These are phyloP conservation scores for Takashimella tepidaria DNA, from an alignment of 1,284 basidiomycete genomes.

Conservation along the genomic window DNA sequence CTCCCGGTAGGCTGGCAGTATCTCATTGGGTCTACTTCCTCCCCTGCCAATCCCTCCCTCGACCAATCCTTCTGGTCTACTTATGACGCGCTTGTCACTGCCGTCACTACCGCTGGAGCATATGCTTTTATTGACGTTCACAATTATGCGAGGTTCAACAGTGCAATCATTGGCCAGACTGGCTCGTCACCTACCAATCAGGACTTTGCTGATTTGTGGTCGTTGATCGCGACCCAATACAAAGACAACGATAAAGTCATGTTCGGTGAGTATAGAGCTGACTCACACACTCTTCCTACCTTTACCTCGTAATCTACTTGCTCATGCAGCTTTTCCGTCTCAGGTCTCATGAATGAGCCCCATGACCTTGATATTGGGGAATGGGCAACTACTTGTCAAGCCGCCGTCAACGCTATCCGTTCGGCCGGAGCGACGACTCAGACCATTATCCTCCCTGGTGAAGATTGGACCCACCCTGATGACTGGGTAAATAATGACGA, in stretches of 20 bases:
- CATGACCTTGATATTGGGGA: constrained; percentile 37
- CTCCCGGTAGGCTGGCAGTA: constrained; percentile 57
- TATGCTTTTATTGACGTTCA: constrained; percentile 56
- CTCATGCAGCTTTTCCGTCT: background rate
- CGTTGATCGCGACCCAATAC: constrained; percentile 55
- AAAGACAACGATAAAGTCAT: constrained; percentile 53
- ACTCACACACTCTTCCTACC: background rate
- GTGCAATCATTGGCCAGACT: constrained; percentile 53
- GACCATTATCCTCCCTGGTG: constrained; percentile 40
- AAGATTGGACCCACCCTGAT: constrained; percentile 33
- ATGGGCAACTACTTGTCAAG: constrained; percentile 36
- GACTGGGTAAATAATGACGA: constrained; percentile 44
- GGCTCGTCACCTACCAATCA: constrained; percentile 58
- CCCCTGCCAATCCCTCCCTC: constrained; percentile 37
- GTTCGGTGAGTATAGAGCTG: constrained; percentile 38
- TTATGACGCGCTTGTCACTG: constrained; percentile 51
- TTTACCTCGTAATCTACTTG: too few relatives aligned
- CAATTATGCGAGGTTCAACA: constrained; percentile 45
- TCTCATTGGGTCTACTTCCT: constrained; percentile 51
- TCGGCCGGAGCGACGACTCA: constrained; percentile 41
- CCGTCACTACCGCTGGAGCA: constrained; percentile 51
- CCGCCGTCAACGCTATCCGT: constrained; percentile 44
- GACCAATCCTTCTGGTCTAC: constrained; percentile 50
- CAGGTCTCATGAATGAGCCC: constrained; percentile 44
- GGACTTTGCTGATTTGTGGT: constrained; percentile 56